A percentile compares a stretch with the other conserved stretches of the same genome.
phyloP scores from a whole-genome alignment of 208 protist genomes.

The Acanthamoeba castellanii region DNA sequence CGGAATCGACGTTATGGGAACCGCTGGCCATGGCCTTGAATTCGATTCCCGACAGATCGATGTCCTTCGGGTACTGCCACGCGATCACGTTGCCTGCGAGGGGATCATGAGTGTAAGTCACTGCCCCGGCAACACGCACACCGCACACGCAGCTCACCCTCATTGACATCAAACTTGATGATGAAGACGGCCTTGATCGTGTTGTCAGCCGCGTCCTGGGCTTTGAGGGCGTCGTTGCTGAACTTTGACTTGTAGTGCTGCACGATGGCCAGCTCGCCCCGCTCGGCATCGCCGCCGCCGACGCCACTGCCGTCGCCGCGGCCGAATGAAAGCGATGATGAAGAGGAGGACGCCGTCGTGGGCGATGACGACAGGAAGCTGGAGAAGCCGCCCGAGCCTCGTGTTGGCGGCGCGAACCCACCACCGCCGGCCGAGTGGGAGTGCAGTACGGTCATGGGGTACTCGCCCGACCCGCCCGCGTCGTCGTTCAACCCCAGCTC shows the following conservation, averaged over 20 bases:
- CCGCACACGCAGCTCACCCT: background rate
- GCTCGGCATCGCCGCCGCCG: background rate
- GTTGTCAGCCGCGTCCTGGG: conserved; percentile 13
- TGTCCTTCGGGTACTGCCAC: conserved; percentile 66
- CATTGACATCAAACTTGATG: conserved; percentile 48
- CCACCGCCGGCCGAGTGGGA: background rate
- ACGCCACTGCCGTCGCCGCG: background rate
- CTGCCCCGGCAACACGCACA: background rate
- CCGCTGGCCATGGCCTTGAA: conserved; percentile 75
- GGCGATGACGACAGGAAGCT: background rate
- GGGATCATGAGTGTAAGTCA: background rate
- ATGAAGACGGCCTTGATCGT: conserved; percentile 33
- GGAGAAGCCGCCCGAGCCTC: background rate
- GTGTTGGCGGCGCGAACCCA: background rate
- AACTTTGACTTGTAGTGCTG: conserved; percentile 25
- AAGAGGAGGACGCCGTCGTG: background rate
- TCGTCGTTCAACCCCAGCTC: conserved; percentile 46
- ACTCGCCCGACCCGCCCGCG: background rate
- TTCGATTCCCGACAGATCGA: conserved; percentile 59
- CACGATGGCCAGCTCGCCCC: conserved; percentile 49
- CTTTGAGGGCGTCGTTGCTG: background rate
- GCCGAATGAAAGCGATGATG: background rate
- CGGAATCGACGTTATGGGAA: conserved; percentile 3
- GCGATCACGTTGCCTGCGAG: conserved; percentile 47
- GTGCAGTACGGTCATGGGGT: conserved; percentile 14